A percentile compares a stretch with the other conserved stretches of the same genome.
These are phyloP conservation scores for Globomyces sp. DNA, from an alignment of 371 early-diverging fungal genomes.

Conservation along the genomic window DNA sequence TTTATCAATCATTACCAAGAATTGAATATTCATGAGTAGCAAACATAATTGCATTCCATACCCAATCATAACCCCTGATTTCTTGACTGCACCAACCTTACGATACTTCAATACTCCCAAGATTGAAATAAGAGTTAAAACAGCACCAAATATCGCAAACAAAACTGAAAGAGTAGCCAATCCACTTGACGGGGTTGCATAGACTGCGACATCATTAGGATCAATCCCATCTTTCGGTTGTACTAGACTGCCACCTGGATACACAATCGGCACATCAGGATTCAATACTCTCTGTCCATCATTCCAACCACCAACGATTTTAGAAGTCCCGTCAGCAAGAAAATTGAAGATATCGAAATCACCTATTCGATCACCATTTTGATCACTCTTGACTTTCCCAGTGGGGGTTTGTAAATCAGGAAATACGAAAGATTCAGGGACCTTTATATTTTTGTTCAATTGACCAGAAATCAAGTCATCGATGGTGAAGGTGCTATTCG, in stretches of 20 bases:
- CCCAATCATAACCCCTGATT: conserved; percentile 1
- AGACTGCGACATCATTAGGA: not conserved
- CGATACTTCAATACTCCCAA: not conserved
- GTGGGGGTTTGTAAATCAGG: conserved; percentile 16
- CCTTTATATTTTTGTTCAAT: conserved; percentile 1
- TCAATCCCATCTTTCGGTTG: not conserved
- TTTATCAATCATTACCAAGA: conserved; percentile 9
- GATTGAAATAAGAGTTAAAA: not conserved
- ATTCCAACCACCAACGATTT: not conserved
- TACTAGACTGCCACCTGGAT: conserved; percentile 1
- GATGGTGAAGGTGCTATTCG: not conserved
- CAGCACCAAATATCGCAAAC: not conserved
- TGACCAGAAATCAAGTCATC: not conserved
- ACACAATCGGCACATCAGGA: not conserved
- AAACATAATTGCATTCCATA: conserved; percentile 3
- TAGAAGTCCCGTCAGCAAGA: not conserved
- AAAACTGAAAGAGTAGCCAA: not conserved
- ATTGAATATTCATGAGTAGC: not conserved
- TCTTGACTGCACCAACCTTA: not conserved
- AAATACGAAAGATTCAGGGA: conserved; percentile 19
- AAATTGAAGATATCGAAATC: conserved; percentile 8
- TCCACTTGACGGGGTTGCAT: not conserved
- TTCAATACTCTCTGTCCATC: not conserved
- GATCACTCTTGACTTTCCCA: conserved; percentile 1
- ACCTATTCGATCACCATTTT: conserved; percentile 10